Conservation (phyloP, 805 yeast genomes). For the Ogataea nonfermentans region DNA sequence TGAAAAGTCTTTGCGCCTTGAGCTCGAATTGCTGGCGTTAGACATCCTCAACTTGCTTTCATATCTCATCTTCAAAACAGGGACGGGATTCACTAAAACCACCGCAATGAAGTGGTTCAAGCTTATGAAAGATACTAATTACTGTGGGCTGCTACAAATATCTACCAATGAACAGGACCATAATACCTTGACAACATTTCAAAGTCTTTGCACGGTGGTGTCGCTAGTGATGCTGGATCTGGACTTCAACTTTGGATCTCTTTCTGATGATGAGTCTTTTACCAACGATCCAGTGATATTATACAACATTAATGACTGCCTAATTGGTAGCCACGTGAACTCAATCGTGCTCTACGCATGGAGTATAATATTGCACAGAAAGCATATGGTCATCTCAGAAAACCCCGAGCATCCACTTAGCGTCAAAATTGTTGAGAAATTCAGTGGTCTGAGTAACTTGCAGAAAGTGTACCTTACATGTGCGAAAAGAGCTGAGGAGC, state of each 20-base stretch:
- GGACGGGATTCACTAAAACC: constrained; percentile 21
- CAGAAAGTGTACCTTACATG: constrained; percentile 32
- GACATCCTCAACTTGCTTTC: constrained; percentile 29
- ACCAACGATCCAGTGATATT: constrained; percentile 43
- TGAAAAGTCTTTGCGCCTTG: constrained; percentile 16
- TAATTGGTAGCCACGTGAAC: constrained; percentile 36
- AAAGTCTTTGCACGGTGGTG: constrained; percentile 47
- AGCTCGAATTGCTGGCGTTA: constrained; percentile 18
- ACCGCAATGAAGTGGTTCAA: constrained; percentile 55
- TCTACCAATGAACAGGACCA: constrained; percentile 27
- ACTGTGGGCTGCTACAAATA: constrained; percentile 19
- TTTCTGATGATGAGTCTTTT: constrained; percentile 38
- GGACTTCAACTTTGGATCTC: constrained; percentile 45
- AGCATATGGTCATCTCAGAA: constrained; percentile 41
- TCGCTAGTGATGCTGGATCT: constrained; percentile 57
- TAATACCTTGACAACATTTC: constrained; percentile 33
- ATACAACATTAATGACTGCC: constrained; percentile 16
- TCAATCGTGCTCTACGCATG: constrained; percentile 61
- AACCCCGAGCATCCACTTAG: constrained; percentile 28
- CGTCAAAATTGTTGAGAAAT: constrained; percentile 19
- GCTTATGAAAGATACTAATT: constrained; percentile 38
- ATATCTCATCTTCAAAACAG: constrained; percentile 27
- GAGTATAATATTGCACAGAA: constrained; percentile 59
- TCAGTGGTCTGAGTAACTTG: constrained; percentile 23
- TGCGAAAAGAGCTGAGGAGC: constrained; percentile 38